phyloP scores from a whole-genome alignment of 2,329 filamentous ascomycete genomes.

The Phaeosphaeria sp. region DNA sequence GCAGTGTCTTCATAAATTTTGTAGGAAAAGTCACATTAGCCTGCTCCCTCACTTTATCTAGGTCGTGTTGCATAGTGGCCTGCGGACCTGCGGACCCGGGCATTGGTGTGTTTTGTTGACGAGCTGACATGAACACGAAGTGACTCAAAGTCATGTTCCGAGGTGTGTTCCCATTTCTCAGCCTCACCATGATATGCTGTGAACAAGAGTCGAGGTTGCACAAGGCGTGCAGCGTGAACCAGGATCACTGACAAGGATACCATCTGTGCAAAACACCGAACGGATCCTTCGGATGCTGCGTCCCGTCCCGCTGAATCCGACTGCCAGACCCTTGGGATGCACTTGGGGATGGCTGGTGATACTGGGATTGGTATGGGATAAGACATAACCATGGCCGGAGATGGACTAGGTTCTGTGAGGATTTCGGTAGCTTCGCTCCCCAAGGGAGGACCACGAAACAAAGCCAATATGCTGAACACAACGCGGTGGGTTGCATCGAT shows the following conservation, averaged over 20 bases:
- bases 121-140: not conserved
- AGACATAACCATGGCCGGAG: not conserved
- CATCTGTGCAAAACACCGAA: not conserved
- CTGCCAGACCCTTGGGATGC: conserved; percentile 4
- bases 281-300: conserved; percentile 5
- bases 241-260: not conserved
- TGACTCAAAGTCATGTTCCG: not conserved
- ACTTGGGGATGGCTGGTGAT: not conserved
- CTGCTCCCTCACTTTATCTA: too few relatives aligned
- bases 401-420: not conserved
- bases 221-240: not conserved
- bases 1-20: too few relatives aligned
- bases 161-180: not conserved
- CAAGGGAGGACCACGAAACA: not conserved
- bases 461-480: not conserved
- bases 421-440: not conserved
- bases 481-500: not conserved
- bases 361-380: not conserved
- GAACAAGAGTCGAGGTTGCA: not conserved
- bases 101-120: too few relatives aligned
- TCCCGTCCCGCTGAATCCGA: conserved; percentile 1
- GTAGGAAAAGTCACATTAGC: too few relatives aligned
- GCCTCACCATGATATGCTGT: not conserved
- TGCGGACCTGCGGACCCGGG: too few relatives aligned
- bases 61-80: too few relatives aligned